Conservation (phyloP, 1,284 basidiomycete species). For the Hypsizygus ulmarius region DNA sequence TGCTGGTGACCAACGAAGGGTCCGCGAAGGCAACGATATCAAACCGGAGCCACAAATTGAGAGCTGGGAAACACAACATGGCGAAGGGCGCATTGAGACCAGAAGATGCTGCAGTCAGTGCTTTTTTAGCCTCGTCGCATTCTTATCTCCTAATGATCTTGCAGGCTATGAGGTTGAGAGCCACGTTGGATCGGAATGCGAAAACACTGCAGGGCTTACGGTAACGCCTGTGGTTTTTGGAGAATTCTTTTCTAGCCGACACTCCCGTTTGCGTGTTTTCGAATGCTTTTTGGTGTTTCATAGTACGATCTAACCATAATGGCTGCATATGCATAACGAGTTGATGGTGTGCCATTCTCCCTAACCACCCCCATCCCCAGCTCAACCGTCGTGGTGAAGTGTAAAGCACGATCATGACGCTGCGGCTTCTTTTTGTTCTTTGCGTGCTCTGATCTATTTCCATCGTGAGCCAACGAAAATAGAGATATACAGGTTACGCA, state of each 20-base stretch:
- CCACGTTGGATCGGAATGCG: constrained; percentile 57
- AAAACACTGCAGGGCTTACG: constrained; percentile 37
- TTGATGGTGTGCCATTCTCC: constrained; percentile 15
- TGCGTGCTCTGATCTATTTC: constrained; percentile 62
- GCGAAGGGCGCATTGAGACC: constrained; percentile 77
- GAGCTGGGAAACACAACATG: constrained; percentile 78
- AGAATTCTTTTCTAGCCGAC: background rate
- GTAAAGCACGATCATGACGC: constrained; percentile 38
- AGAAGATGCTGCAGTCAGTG: constrained; percentile 74
- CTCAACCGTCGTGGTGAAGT: constrained; percentile 5
- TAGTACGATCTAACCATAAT: constrained; percentile 15
- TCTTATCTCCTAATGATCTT: constrained; percentile 1
- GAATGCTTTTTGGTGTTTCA: constrained; percentile 16
- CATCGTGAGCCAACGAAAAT: constrained; percentile 12
- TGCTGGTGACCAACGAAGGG: constrained; percentile 52
- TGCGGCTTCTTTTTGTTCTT: constrained; percentile 50
- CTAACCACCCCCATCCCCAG: constrained; percentile 12
- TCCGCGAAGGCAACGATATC: constrained; percentile 41
- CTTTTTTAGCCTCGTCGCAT: background rate
- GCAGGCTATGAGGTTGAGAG: constrained; percentile 56
- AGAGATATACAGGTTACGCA: constrained; percentile 37
- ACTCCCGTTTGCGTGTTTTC: constrained; percentile 12
- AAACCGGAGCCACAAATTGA: constrained; percentile 43
- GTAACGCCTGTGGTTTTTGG: constrained; percentile 5
- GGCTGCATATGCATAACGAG: constrained; percentile 19